Evolutionary conservation across 2,329 filamentous ascomycete genomes (phyloP).

Genomic region (Lachnellula hyalina): DNA sequence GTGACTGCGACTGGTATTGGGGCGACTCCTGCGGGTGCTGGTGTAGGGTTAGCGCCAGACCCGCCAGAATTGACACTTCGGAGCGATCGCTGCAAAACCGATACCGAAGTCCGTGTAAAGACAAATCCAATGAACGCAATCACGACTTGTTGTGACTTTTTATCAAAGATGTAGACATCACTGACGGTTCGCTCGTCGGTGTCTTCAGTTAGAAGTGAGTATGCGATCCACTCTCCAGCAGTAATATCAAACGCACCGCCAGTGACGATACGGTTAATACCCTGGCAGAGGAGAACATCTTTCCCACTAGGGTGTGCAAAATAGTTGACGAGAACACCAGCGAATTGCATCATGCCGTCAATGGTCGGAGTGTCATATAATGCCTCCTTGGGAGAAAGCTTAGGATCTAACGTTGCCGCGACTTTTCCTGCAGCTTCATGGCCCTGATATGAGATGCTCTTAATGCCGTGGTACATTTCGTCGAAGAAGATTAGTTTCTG

Average conservation of each 20-base stretch:
- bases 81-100: not conserved
- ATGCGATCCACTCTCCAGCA: not conserved
- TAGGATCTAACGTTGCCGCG: not conserved
- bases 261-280: not conserved
- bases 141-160: not conserved
- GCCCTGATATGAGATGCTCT: constrained; percentile 25
- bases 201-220: constrained; percentile 1
- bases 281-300: constrained; percentile 4
- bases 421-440: constrained; percentile 29
- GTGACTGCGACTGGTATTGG: not conserved
- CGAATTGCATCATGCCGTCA: constrained; percentile 9
- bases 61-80: not conserved
- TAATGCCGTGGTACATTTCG: constrained; percentile 30
- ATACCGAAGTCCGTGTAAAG: not conserved
- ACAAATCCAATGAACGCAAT: not conserved
- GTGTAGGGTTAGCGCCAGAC: not conserved
- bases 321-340: constrained; percentile 9
- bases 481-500: constrained; percentile 33
- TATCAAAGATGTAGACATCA: constrained; percentile 1
- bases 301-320: constrained; percentile 20
- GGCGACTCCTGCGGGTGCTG: not conserved
- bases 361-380: constrained; percentile 4
- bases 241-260: not conserved
- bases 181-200: not conserved
- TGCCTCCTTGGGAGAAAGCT: not conserved